These are phyloP conservation scores for Colletotrichum tropicale DNA, from an alignment of 2,329 filamentous ascomycete species.

Conservation along the genomic window DNA sequence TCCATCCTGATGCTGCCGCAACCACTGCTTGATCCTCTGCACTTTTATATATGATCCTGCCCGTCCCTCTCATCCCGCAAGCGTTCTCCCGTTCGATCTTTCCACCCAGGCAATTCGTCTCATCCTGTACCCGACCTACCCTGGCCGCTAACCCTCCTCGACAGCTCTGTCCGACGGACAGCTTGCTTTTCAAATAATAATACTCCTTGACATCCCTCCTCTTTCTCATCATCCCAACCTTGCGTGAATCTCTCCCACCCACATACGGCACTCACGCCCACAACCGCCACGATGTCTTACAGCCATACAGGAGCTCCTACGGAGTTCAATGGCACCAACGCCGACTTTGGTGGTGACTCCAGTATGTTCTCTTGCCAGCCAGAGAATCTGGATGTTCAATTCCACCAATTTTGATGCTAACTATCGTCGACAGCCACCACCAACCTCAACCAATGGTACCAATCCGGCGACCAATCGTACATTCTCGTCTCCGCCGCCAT, in stretches of 20 bases:
- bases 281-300: slow-evolving; percentile 57
- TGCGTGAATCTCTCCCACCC: slow-evolving; percentile 12
- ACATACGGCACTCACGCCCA: slow-evolving; percentile 3
- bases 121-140: slow-evolving; percentile 16
- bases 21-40: neutral
- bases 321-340: slow-evolving; percentile 68
- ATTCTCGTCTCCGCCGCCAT: slow-evolving; percentile 90
- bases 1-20: slow-evolving; percentile 6
- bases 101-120: slow-evolving; percentile 8
- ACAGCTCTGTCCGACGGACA: slow-evolving; percentile 15
- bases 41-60: slow-evolving; percentile 14
- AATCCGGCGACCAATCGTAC: slow-evolving; percentile 90
- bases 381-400: neutral
- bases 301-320: slow-evolving; percentile 62
- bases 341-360: slow-evolving; percentile 75
- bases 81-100: neutral
- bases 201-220: neutral
- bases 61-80: neutral
- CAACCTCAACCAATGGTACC: slow-evolving; percentile 96
- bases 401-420: neutral
- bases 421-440: slow-evolving; percentile 62
- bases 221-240: neutral
- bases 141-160: slow-evolving; percentile 3
- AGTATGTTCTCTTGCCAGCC: slow-evolving; percentile 58
- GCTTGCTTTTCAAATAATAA: slow-evolving; percentile 9